A percentile compares a stretch with the other conserved stretches of the same genome.
These are phyloP conservation scores for Phoenix roebelenii DNA, from an alignment of 176 grass and related monocot genomes.

Conservation along the genomic window DNA sequence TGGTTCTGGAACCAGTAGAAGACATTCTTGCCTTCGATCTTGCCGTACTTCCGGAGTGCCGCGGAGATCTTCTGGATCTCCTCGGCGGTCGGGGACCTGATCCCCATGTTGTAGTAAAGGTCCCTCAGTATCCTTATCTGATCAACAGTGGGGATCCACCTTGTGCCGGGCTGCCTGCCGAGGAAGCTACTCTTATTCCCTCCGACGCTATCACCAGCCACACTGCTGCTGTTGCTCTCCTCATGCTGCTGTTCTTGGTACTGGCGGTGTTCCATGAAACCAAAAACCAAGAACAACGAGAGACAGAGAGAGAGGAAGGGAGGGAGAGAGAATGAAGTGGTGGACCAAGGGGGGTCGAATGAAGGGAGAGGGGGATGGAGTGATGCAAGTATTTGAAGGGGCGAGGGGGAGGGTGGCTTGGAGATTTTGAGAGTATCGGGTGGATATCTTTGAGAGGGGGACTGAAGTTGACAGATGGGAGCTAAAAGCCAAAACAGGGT, in stretches of 20 bases:
- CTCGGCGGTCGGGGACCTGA: conserved; percentile 78
- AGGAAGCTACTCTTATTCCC: conserved; percentile 20
- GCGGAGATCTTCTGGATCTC: conserved; percentile 92
- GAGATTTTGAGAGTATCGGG: conserved; percentile 56
- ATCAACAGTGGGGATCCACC: conserved; percentile 87
- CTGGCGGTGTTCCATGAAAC: conserved; percentile 28
- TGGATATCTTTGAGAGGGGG: conserved; percentile 94
- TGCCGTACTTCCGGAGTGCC: conserved; percentile 65
- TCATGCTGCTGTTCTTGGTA: conserved; percentile 5
- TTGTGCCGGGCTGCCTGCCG: conserved; percentile 45
- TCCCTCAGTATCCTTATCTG: conserved; percentile 78
- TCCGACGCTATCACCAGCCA: not conserved
- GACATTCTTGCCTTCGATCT: conserved; percentile 98
- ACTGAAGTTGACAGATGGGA: conserved; percentile 80
- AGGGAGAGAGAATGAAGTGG: not conserved
- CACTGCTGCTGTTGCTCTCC: not conserved
- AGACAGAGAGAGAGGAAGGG: not conserved
- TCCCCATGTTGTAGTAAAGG: conserved; percentile 77
- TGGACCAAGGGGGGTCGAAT: not conserved
- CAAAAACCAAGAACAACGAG: too few species aligned
- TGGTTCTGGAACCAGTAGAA: conserved; percentile 99
- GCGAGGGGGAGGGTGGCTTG: not conserved
- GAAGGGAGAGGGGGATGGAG: not conserved
- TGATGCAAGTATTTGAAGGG: conserved; percentile 17
- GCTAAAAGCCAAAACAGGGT: conserved; percentile 20